phyloP scores from a whole-genome alignment of 2,329 filamentous ascomycete genomes.

The Ophidiomyces ophidiicola region DNA sequence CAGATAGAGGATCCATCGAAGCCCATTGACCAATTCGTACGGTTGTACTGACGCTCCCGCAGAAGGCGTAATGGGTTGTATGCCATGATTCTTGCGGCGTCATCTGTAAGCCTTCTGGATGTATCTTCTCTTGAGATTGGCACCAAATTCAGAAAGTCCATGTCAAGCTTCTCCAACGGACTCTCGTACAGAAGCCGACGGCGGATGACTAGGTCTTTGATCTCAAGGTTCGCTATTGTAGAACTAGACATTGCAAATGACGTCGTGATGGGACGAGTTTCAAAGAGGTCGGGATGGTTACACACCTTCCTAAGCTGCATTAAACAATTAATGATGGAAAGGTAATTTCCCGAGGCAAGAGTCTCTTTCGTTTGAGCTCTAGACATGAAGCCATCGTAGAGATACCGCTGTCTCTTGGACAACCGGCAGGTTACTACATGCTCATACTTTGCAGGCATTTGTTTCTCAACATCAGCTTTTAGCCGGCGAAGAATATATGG shows the following conservation, averaged over 20 bases:
- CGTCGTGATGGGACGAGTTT: conserved; percentile 90
- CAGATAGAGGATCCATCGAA: conserved; percentile 56
- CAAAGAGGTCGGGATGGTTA: conserved; percentile 94
- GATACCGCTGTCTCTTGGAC: conserved; percentile 84
- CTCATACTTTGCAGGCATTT: conserved; percentile 97
- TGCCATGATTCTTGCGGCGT: conserved; percentile 55
- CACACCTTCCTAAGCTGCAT: conserved; percentile 97
- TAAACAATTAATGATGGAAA: conserved; percentile 95
- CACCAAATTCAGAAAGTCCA: conserved; percentile 68
- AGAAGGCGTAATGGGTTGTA: conserved; percentile 58
- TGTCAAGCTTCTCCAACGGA: conserved; percentile 52
- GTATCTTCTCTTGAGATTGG: conserved; percentile 58
- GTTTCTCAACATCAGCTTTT: conserved; percentile 96
- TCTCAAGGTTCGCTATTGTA: conserved; percentile 59
- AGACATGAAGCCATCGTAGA: conserved; percentile 94
- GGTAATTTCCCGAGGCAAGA: conserved; percentile 81
- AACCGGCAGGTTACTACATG: conserved; percentile 92
- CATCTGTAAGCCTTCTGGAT: conserved; percentile 41
- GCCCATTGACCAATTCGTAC: conserved; percentile 43
- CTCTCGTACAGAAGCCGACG: conserved; percentile 50
- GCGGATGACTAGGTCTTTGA: conserved; percentile 59
- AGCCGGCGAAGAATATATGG: conserved; percentile 82
- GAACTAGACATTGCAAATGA: conserved; percentile 86
- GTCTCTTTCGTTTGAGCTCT: conserved; percentile 81
- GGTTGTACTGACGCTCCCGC: conserved; percentile 54